Evolutionary conservation across 2,329 filamentous ascomycete species (phyloP), one percentile per base, ranked within the genome.

Genomic region (Verticillium dahliae): DNA sequence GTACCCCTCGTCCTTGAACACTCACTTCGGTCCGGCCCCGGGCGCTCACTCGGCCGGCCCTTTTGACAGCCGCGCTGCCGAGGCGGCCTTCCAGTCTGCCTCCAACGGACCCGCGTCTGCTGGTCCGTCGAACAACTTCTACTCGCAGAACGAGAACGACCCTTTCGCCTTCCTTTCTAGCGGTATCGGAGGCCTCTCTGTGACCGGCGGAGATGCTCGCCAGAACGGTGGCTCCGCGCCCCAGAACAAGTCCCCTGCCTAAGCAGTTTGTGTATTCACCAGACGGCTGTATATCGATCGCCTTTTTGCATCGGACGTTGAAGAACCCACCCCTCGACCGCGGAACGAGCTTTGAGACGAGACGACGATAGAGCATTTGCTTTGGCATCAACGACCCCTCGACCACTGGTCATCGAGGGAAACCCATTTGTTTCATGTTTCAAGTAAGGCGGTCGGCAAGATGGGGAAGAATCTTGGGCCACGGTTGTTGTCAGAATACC

Each of bases 11-110:
- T 84, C 91, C 2, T 85, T 97, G 76, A 91, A 91, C 74, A 91
- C 89, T 41, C 90, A 92, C 69, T 97, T 88, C 65, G 88, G 88
- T 62, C 89, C 90, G 54, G 88, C 87, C 61, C 90, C 88, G 45
- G 87, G 88, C 59, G 89, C 92, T 68, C 92, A 95, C 75, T 90
- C 90, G 31, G 90, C 90, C 52, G 90, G 92, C 13, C 90, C 90
- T 5, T 98, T 99, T 71, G 93, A 97, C 72, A 96, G 92, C 80
- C 91, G 93, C 65, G 90, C 92, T 65, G 92, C 94, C 15, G 94
- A 98, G 78, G 92, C 92, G 63, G 94, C 95, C 33, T 99, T 99
- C 81, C 91, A 91, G 72, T 91, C 90, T 50, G 92, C 91, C 45
- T 89, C 89, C 68, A 94, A 95, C 68, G 91, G 90, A 61, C 89